phyloP scores from a whole-genome alignment of 768 basidiomycete genomes.

The Russula ochroleuca region DNA sequence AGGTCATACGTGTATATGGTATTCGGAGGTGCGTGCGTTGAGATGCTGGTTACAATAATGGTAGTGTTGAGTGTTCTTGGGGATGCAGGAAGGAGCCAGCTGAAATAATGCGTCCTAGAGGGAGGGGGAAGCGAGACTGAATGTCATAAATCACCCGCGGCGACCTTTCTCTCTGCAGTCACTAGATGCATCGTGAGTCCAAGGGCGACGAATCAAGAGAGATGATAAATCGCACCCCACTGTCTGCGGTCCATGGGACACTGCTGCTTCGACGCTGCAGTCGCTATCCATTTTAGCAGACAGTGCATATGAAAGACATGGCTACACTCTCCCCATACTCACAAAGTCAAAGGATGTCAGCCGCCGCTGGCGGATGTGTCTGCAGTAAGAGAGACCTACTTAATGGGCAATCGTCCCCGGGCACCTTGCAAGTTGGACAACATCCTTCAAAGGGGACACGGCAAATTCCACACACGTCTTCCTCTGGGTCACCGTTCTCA shows the following conservation, averaged over 20 bases:
- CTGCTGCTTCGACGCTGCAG: slow-evolving; percentile 83
- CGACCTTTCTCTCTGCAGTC: slow-evolving; percentile 53
- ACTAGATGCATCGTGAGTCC: slow-evolving; percentile 34
- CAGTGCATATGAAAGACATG: slow-evolving; percentile 99
- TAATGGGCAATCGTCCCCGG: slow-evolving; percentile 92
- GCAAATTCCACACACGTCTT: slow-evolving; percentile 81
- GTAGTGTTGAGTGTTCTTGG: background rate
- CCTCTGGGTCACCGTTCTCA: slow-evolving; percentile 57
- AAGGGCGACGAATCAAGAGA: background rate
- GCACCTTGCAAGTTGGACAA: slow-evolving; percentile 93
- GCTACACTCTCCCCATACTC: slow-evolving; percentile 97
- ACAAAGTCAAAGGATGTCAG: background rate
- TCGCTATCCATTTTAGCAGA: slow-evolving; percentile 92
- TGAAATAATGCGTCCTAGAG: background rate
- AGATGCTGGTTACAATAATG: background rate
- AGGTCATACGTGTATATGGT: background rate
- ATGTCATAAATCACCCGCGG: slow-evolving; percentile 22
- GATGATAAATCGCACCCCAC: slow-evolving; percentile 62
- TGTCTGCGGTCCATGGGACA: slow-evolving; percentile 97
- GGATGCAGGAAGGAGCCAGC: background rate
- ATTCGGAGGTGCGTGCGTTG: background rate
- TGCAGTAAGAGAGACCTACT: slow-evolving; percentile 48
- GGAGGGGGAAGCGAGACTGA: background rate
- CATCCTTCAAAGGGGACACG: slow-evolving; percentile 90
- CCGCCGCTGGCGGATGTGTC: background rate